Percentiles rank a stretch among this genome's conserved stretches.
These are phyloP conservation scores for Acacia acuminata DNA, from an alignment of 306 rosid species.

Conservation along the genomic window DNA sequence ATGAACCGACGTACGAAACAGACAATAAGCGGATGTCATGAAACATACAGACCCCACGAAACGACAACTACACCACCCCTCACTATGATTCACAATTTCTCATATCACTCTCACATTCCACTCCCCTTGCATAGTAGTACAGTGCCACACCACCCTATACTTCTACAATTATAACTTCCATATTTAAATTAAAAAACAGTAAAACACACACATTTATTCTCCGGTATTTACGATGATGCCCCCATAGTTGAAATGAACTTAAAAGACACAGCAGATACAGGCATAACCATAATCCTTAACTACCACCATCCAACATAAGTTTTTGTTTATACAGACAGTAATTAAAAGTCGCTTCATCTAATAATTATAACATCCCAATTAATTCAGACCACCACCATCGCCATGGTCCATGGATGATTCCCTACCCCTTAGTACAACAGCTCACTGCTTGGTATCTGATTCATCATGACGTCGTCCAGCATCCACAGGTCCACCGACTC, in stretches of 20 bases:
- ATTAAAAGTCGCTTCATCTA: not conserved
- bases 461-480: conserved; percentile 57
- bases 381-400: not conserved
- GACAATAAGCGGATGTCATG: not conserved
- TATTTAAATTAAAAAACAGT: not conserved
- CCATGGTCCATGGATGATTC: not conserved
- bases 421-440: conserved; percentile 14
- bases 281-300: not conserved
- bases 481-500: conserved; percentile 53
- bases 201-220: not conserved
- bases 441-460: conserved; percentile 21
- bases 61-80: not conserved
- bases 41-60: not conserved
- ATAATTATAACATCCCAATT: not conserved
- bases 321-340: not conserved
- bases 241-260: not conserved
- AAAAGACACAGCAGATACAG: not conserved
- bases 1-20: not conserved
- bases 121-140: not conserved
- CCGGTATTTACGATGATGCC: not conserved
- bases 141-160: not conserved
- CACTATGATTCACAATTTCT: too few relatives aligned
- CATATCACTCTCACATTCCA: not conserved
- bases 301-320: not conserved
- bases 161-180: not conserved